Evolutionary conservation across 192 early-diverging fungal species (phyloP).

Genomic region (Umbelopsis sp.): DNA sequence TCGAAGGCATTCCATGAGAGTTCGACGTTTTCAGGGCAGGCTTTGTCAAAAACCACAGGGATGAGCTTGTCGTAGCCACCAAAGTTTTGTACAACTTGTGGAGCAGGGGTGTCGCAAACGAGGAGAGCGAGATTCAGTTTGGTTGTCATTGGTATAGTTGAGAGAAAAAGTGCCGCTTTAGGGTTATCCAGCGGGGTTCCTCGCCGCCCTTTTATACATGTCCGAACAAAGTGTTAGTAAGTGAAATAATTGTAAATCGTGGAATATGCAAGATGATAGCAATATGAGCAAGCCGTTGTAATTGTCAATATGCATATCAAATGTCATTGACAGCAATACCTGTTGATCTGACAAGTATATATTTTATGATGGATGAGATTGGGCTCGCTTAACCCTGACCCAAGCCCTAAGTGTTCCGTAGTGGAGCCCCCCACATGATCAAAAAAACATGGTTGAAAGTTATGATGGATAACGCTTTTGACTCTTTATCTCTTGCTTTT

Average conservation of each 20-base stretch:
- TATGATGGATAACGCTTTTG: background rate
- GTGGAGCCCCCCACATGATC: constrained; percentile 1
- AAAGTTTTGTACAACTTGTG: constrained; percentile 43
- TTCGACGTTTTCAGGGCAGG: constrained; percentile 25
- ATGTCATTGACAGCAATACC: background rate
- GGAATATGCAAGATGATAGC: background rate
- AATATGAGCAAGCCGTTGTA: background rate
- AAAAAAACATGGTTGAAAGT: background rate
- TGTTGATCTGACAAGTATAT: background rate
- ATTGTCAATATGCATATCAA: background rate
- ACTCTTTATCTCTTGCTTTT: background rate
- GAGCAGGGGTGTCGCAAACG: constrained; percentile 50
- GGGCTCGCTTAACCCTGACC: background rate
- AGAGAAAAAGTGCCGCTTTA: too few relatives aligned
- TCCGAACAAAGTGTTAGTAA: too few relatives aligned
- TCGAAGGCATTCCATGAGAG: constrained; percentile 40
- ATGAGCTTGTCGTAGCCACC: constrained; percentile 53
- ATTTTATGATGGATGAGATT: background rate
- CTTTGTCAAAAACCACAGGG: constrained; percentile 35
- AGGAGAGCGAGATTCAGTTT: constrained; percentile 49
- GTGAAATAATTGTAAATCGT: too few relatives aligned
- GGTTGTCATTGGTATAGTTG: background rate
- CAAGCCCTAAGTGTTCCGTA: background rate
- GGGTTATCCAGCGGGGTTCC: too few relatives aligned
- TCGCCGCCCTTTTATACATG: too few relatives aligned